Evolutionary conservation across 2,329 filamentous ascomycete species (phyloP).

Genomic region (Sporothrix phasma): DNA sequence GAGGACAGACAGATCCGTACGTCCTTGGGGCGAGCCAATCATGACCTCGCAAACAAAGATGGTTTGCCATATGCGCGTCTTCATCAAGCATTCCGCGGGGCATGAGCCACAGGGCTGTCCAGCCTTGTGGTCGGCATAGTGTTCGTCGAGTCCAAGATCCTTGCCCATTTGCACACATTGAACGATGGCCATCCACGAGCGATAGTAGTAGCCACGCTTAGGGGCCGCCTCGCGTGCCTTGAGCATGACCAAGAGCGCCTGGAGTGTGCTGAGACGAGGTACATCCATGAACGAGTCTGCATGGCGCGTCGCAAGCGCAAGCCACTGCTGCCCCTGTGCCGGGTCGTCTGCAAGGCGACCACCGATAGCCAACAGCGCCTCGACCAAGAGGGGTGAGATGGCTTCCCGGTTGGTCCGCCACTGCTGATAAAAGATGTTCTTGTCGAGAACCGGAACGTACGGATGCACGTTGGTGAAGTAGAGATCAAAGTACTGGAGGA

Average conservation of each 20-base stretch:
- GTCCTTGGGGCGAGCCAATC: slow-evolving; percentile 87
- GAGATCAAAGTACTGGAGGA: slow-evolving; percentile 75
- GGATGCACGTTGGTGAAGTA: slow-evolving; percentile 88
- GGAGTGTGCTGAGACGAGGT: slow-evolving; percentile 80
- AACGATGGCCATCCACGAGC: slow-evolving; percentile 93
- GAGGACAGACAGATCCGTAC: slow-evolving; percentile 67
- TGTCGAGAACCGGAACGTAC: slow-evolving; percentile 83
- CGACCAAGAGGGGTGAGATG: slow-evolving; percentile 80
- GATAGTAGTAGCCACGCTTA: slow-evolving; percentile 89
- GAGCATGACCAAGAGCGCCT: slow-evolving; percentile 75
- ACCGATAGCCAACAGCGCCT: slow-evolving; percentile 84
- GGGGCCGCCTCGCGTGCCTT: slow-evolving; percentile 89
- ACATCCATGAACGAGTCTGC: slow-evolving; percentile 90
- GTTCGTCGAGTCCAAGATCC: slow-evolving; percentile 80
- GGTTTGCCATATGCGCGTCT: slow-evolving; percentile 82
- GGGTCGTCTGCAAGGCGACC: slow-evolving; percentile 75
- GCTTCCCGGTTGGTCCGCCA: slow-evolving; percentile 76
- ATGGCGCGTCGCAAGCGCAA: slow-evolving; percentile 85
- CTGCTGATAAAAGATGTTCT: slow-evolving; percentile 72
- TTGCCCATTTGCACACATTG: slow-evolving; percentile 89
- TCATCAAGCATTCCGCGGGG: slow-evolving; percentile 67
- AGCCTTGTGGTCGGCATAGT: slow-evolving; percentile 66
- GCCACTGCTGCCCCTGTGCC: slow-evolving; percentile 80
- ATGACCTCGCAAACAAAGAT: slow-evolving; percentile 81
- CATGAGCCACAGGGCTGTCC: slow-evolving; percentile 60